phyloP scores from a whole-genome alignment of 23 red algal genomes.

The Chondrus crispus region DNA sequence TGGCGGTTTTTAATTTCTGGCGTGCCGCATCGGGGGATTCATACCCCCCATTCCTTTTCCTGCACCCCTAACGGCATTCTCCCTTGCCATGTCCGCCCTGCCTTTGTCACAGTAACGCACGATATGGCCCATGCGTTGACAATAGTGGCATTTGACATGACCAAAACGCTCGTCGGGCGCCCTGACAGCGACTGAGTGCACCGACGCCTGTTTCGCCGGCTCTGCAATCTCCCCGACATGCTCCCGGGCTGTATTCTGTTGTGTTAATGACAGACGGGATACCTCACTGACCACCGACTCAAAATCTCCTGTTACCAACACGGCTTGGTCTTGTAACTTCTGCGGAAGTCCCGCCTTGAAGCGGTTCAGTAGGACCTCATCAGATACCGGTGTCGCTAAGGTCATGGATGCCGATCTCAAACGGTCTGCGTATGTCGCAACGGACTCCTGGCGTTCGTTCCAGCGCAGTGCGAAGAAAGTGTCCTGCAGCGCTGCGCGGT shows the following conservation, averaged over 20 bases:
- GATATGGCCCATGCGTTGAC: background rate
- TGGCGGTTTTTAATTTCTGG: background rate
- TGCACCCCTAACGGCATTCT: background rate
- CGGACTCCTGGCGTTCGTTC: background rate
- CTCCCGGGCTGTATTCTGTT: background rate
- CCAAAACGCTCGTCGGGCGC: background rate
- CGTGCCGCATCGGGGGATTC: too few relatives aligned
- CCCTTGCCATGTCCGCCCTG: background rate
- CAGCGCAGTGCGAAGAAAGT: background rate
- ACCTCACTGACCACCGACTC: background rate
- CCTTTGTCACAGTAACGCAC: background rate
- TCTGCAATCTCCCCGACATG: background rate
- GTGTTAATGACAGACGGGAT: background rate
- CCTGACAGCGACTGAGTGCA: too few relatives aligned
- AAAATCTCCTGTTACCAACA: background rate
- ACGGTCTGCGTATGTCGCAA: background rate
- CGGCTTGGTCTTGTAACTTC: background rate
- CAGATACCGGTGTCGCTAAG: background rate
- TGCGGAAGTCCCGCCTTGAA: background rate
- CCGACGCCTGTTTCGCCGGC: background rate
- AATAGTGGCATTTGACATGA: background rate
- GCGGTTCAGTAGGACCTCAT: background rate
- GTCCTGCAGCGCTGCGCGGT: constrained; percentile 10
- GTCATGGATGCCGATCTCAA: background rate
- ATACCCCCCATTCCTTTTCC: background rate